Base-by-base conservation (phyloP, 2,329 filamentous ascomycete genomes). In the Xylaria sp. region DNA sequence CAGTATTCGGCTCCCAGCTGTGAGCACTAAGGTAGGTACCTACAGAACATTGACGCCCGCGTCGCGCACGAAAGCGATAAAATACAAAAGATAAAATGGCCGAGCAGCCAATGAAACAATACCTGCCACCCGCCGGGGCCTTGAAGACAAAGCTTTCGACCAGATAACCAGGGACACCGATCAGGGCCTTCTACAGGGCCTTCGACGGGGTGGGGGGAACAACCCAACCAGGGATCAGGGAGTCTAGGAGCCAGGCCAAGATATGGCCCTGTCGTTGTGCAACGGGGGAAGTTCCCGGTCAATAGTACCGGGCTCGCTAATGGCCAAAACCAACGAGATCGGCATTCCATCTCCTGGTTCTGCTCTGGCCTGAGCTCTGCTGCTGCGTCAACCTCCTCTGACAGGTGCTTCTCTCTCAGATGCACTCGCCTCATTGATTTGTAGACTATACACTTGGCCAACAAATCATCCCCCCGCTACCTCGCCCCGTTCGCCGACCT, bases 241-340 rank as follows among this genome's bases (percentile, higher is more conserved):
- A 38, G 29, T 35, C 33, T 33, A 23, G 10, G 43, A 43, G 13
- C 25, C 57, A 27, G 38, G 53, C 40, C 46, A 57, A 46, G 55
- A 38, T 54, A 51, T 40, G 38, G 49, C 64, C 66, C 54, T 65
- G 62, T 54, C 54, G 25, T 51, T 40, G 57, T 54, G 43, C 57
- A 46, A 67, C 62, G 64, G 66, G 62, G 58, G 48, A 63, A 37
- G 13, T 63, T 60, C 64, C 64, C 64, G 62, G 64, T 65, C 62
- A 63, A 66, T 66, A 66, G 62, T 62, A 60, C 44, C 52, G 54
- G 43, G 56, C 55, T 63, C 49, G 60, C 56, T 60, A 63, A 60
- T 63, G 53, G 38, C 60, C 53, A 57, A 48, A 60, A 37, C 38
- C 56, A 46, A 48, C 40, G 41, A 40, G 63, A 65, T 63, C 60